phyloP scores from a whole-genome alignment of 2,329 filamentous ascomycete species.

The Xylariaceae sp. region DNA sequence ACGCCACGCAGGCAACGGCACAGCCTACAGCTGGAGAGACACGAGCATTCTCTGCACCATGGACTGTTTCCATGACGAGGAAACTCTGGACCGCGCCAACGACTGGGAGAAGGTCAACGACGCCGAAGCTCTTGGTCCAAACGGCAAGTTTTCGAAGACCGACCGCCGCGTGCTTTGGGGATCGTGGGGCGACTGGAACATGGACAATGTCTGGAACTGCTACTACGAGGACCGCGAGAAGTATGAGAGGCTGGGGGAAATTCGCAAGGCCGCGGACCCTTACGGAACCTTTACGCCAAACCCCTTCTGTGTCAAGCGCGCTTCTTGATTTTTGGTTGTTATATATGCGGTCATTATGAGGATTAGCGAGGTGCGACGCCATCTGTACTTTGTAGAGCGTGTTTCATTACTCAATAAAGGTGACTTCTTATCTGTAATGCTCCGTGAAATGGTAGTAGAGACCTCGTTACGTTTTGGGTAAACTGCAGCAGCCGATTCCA shows the following conservation, averaged over 20 bases:
- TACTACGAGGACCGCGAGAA: constrained; percentile 37
- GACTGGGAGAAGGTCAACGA: constrained; percentile 43
- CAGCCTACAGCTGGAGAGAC: constrained; percentile 46
- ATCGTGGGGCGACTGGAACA: constrained; percentile 36
- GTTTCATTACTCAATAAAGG: too few relatives aligned
- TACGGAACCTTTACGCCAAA: constrained; percentile 29
- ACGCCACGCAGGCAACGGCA: constrained; percentile 41
- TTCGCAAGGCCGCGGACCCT: constrained; percentile 30
- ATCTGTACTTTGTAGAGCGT: too few relatives aligned
- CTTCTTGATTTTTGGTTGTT: constrained; percentile 16
- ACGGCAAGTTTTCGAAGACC: constrained; percentile 36
- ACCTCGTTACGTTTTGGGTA: too few relatives aligned
- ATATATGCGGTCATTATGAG: too few relatives aligned
- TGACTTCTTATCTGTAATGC: too few relatives aligned
- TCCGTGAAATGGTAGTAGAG: too few relatives aligned
- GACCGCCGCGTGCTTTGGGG: constrained; percentile 40
- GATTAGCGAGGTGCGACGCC: too few relatives aligned
- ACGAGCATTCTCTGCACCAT: constrained; percentile 36
- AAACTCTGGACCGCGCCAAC: constrained; percentile 32
- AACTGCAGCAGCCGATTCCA: too few relatives aligned
- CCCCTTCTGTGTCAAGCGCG: constrained; percentile 28
- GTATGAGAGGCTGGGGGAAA: constrained; percentile 35
- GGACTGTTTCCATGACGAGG: constrained; percentile 42
- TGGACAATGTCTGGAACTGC: constrained; percentile 33
- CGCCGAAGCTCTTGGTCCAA: constrained; percentile 24